Percentiles rank a stretch among this genome's conserved stretches.
Evolutionary conservation across 257 asterid genomes (phyloP).

Genomic region (Verbascum thapsus): DNA sequence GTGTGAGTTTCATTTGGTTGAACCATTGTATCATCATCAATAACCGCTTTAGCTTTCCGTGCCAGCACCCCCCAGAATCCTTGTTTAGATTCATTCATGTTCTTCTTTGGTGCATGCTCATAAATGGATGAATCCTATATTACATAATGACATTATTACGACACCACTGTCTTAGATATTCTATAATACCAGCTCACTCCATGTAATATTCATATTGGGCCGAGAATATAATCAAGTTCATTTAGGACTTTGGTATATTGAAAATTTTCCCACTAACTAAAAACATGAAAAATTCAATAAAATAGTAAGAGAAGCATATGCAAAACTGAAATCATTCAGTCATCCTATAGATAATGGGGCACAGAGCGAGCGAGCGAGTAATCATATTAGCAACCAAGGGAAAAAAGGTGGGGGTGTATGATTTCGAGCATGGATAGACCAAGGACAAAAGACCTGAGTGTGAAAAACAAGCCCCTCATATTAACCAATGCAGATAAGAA

Average conservation of each 20-base stretch:
- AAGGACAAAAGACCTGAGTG: too few species aligned
- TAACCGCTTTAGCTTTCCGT: conserved; percentile 80
- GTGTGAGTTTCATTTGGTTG: conserved; percentile 47
- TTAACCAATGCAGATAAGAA: too few species aligned
- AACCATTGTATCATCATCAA: conserved; percentile 68
- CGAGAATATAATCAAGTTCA: conserved; percentile 18
- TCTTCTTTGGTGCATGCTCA: conserved; percentile 62
- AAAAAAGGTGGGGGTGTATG: too few species aligned
- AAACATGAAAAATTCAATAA: background rate
- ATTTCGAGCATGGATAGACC: too few species aligned
- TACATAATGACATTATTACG: conserved; percentile 27
- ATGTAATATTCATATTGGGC: conserved; percentile 22
- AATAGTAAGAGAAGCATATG: conserved; percentile 4
- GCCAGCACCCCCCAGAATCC: conserved; percentile 92
- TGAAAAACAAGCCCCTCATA: too few species aligned
- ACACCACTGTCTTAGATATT: conserved; percentile 16
- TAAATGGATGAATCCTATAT: conserved; percentile 60
- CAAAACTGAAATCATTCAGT: background rate
- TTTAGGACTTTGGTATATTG: background rate
- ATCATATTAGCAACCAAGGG: conserved; percentile 14
- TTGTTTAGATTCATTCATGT: conserved; percentile 64
- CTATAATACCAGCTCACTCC: conserved; percentile 17
- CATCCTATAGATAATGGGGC: background rate
- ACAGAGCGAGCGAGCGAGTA: background rate
- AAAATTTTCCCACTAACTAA: conserved; percentile 1